Percentiles rank a stretch among this genome's conserved stretches.
Conservation (phyloP, 73 alveolate genomes). For the Paraurostyla sp. region DNA sequence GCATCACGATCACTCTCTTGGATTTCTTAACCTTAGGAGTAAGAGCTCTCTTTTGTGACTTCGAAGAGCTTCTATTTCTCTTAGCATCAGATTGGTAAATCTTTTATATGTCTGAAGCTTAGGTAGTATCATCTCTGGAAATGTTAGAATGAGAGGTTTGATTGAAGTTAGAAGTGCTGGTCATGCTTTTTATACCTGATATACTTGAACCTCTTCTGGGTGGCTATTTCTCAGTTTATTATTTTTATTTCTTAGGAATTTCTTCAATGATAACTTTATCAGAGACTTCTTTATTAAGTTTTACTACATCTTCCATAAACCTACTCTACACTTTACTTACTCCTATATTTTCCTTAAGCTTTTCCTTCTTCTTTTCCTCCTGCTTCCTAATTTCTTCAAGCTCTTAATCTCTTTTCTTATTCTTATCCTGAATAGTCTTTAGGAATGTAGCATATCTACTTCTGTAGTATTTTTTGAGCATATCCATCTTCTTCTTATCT, state of each 20-base stretch:
- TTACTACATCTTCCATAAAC: conserved; percentile 57
- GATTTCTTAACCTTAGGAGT: conserved; percentile 52
- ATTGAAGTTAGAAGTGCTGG: conserved; percentile 51
- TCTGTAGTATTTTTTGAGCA: conserved; percentile 69
- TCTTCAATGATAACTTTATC: conserved; percentile 27
- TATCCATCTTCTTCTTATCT: conserved; percentile 65
- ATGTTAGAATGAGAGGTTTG: background rate
- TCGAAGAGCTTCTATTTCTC: conserved; percentile 32
- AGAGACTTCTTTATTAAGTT: background rate
- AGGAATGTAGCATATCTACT: conserved; percentile 73
- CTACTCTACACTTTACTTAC: conserved; percentile 60
- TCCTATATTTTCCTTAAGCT: conserved; percentile 70
- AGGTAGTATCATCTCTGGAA: no score
- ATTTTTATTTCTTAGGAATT: background rate
- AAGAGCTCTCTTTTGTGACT: conserved; percentile 33
- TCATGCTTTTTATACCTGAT: conserved; percentile 11
- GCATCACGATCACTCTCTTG: conserved; percentile 42
- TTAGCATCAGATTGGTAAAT: background rate
- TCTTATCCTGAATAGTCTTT: conserved; percentile 66
- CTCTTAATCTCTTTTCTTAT: conserved; percentile 67
- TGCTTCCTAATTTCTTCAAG: conserved; percentile 60
- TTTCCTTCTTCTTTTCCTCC: conserved; percentile 66
- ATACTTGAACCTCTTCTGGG: conserved; percentile 39
- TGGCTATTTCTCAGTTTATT: background rate
- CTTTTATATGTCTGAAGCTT: conserved; percentile 1